phyloP scores from a whole-genome alignment of 805 yeast genomes.

The Saccharomycopsis microspora region DNA sequence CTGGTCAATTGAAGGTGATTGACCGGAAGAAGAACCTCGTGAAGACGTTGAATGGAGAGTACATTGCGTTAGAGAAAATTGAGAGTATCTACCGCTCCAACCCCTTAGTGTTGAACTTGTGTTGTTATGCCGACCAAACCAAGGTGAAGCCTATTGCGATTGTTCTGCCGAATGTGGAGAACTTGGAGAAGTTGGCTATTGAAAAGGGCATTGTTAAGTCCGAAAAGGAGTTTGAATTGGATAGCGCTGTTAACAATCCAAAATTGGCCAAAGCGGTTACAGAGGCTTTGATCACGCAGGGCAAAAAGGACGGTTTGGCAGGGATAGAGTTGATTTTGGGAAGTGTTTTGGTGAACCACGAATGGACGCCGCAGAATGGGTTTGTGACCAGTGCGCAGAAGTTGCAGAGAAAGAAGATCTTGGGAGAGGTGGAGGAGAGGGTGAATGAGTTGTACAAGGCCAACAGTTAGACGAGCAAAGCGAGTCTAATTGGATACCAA shows the following conservation, averaged over 20 bases:
- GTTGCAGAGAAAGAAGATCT: conserved; percentile 84
- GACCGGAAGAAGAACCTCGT: conserved; percentile 95
- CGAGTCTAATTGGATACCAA: too few relatives aligned
- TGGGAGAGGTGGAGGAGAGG: conserved; percentile 51
- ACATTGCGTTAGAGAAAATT: conserved; percentile 90
- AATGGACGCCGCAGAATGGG: conserved; percentile 97
- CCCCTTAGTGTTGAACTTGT: conserved; percentile 62
- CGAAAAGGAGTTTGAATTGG: conserved; percentile 30
- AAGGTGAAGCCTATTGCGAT: conserved; percentile 91
- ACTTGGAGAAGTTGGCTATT: conserved; percentile 48
- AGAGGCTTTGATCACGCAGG: conserved; percentile 59
- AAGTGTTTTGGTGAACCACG: conserved; percentile 69
- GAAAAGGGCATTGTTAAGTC: conserved; percentile 39
- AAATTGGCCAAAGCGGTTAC: conserved; percentile 44
- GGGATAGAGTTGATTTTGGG: conserved; percentile 84
- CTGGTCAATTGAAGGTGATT: conserved; percentile 72
- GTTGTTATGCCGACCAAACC: conserved; percentile 84
- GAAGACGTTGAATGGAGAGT: conserved; percentile 94
- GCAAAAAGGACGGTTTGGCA: conserved; percentile 63
- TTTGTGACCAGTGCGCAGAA: conserved; percentile 93
- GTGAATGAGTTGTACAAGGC: conserved; percentile 52
- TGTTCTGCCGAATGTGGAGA: conserved; percentile 67
- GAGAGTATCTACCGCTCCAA: conserved; percentile 87
- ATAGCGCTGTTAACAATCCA: conserved; percentile 40
- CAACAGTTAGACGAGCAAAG: background rate